Base-by-base conservation (phyloP, 2,329 filamentous ascomycete genomes). In the Lojkania enalia region DNA sequence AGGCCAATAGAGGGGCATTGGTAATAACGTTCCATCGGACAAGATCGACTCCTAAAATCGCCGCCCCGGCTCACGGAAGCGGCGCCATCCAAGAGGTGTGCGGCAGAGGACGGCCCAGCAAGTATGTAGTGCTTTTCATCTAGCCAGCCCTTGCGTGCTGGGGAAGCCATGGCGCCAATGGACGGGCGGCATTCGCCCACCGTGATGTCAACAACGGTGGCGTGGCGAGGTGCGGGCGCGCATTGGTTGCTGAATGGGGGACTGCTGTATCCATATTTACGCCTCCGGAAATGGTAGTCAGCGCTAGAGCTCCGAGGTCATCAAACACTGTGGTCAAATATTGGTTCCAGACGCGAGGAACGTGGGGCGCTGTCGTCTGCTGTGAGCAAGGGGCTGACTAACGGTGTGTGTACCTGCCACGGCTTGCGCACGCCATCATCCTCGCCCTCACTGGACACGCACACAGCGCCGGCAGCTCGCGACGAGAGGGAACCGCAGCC, bases 251-350 rank as follows among this genome's bases (percentile, higher is more conserved):
- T 7, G 21, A n/a, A 15, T 12, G 21, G 20, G n/a, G 44, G 19
- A 21, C 15, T 20, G 9, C 33, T 20, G 33, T 36, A 16, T 6
- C 30, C 30, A 33, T 33, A 12, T 33, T 33, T 33, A 9, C 30
- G 16, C 30, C 6, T 11, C 18, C 33, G 33, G 33, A 35, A 35
- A 15, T 16, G 29, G 33, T 25, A 39, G 42, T 49, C 46, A 49
- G 46, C 46, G 27, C 46, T 49, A 46, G 33, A 21, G 23, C 33
- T 20, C 25, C 21, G 25, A 20, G 30, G 20, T 19, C 36, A 44
- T 20, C 20, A 45, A 27, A 33, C n/a, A n/a, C 32, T 21, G 18
- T 40, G 7, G 5, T 15, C 15, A 15, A 16, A 20, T 33, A 29
- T 19, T 30, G 42, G 7, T 27, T 35, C 16, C 15, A n/a, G 9